Evolutionary conservation across 257 asterid species (phyloP).

Genomic region (Jaltomata sinuosa): DNA sequence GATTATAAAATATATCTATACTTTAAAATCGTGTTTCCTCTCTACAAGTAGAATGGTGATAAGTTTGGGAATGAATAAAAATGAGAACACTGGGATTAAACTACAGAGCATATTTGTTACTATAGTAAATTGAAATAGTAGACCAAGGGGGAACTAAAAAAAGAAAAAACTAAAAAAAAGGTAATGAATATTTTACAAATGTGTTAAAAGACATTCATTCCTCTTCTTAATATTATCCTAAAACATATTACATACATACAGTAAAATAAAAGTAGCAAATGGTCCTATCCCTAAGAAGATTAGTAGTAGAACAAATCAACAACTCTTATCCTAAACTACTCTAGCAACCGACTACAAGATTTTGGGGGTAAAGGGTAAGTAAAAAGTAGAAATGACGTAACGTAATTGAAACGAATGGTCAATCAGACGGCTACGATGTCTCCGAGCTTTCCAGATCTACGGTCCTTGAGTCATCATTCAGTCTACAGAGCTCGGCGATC

Average conservation of each 20-base stretch:
- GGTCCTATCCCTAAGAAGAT: not conserved
- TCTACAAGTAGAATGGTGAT: not conserved
- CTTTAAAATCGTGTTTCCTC: too few species aligned
- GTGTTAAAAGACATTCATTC: not conserved
- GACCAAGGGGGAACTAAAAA: too few species aligned
- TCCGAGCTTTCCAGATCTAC: constrained; percentile 15
- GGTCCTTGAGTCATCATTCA: constrained; percentile 10
- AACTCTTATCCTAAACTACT: constrained; percentile 3
- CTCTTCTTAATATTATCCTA: not conserved
- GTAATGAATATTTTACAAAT: not conserved
- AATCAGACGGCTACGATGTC: constrained; percentile 16
- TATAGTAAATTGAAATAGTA: too few species aligned
- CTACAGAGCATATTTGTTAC: too few species aligned
- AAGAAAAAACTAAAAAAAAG: not conserved
- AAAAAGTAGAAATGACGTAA: not conserved
- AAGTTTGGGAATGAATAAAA: not conserved
- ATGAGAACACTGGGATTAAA: not conserved
- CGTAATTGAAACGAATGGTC: not conserved
- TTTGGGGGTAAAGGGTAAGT: not conserved
- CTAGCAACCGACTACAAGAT: not conserved
- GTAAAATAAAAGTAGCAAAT: not conserved
- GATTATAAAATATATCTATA: too few species aligned
- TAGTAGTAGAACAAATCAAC: constrained; percentile 2
- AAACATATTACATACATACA: not conserved
- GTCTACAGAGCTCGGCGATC: constrained; percentile 9